A percentile compares a stretch with the other conserved stretches of the same genome.
These are phyloP conservation scores for Mycena rosella DNA, from an alignment of 768 basidiomycete genomes.

Conservation along the genomic window DNA sequence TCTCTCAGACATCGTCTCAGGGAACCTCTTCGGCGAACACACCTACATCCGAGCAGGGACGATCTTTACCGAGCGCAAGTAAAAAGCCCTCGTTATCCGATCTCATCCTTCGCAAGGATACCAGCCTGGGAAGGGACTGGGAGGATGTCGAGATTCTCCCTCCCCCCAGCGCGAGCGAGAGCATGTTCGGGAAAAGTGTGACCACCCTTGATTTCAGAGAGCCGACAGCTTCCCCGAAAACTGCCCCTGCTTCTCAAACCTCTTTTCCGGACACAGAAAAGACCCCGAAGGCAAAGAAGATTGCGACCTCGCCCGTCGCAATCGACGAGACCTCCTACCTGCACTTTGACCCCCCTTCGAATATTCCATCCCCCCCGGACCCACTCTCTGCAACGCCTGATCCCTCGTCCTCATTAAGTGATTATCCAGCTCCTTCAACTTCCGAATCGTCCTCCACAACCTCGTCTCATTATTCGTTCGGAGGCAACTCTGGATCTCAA, in stretches of 20 bases:
- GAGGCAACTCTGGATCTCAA: constrained; percentile 53
- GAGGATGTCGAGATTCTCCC: constrained; percentile 71
- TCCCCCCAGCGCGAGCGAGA: constrained; percentile 60
- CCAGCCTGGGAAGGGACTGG: constrained; percentile 71
- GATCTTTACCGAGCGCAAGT: constrained; percentile 53
- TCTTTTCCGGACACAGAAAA: constrained; percentile 50
- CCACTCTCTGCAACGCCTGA: constrained; percentile 78
- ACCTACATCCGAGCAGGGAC: constrained; percentile 48
- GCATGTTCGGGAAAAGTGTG: constrained; percentile 42
- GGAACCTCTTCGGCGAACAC: constrained; percentile 49
- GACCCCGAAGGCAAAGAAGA: constrained; percentile 56
- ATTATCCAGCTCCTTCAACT: constrained; percentile 76
- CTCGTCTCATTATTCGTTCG: constrained; percentile 74
- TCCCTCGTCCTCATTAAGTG: constrained; percentile 81
- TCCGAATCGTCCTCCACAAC: constrained; percentile 81
- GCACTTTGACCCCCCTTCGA: constrained; percentile 52
- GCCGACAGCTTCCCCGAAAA: constrained; percentile 25
- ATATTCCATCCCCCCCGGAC: constrained; percentile 63
- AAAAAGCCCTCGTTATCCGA: constrained; percentile 81
- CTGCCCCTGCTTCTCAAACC: constrained; percentile 29
- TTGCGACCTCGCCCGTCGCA: constrained; percentile 46
- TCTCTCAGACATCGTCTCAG: constrained; percentile 52
- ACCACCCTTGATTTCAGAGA: constrained; percentile 35
- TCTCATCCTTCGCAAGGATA: constrained; percentile 71
- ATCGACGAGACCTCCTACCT: constrained; percentile 42